Evolutionary conservation across 768 basidiomycete genomes (phyloP).

Genomic region (Paxillus involutus): DNA sequence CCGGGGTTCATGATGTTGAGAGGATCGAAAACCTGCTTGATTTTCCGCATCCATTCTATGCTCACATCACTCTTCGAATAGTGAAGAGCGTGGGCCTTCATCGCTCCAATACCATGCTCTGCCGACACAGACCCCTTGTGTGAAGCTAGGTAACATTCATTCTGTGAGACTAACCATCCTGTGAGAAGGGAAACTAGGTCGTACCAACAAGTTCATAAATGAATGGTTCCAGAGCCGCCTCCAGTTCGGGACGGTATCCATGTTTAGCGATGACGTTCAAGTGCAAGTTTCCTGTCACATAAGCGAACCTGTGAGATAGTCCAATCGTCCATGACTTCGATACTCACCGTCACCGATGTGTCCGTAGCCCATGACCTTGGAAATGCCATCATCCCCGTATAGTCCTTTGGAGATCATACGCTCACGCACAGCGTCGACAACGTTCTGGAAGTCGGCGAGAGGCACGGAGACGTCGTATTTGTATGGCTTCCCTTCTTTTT

Average conservation of each 20-base stretch:
- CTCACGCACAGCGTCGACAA: conserved; percentile 79
- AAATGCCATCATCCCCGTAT: conserved; percentile 70
- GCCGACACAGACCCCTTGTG: conserved; percentile 92
- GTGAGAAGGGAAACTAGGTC: conserved; percentile 18
- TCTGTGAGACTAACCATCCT: not conserved
- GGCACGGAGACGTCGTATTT: conserved; percentile 97
- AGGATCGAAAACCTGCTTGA: conserved; percentile 89
- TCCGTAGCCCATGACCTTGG: conserved; percentile 89
- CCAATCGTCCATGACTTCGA: not conserved
- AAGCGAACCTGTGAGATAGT: not conserved
- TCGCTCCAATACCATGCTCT: conserved; percentile 95
- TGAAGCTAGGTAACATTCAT: conserved; percentile 45
- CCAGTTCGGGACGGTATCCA: conserved; percentile 79
- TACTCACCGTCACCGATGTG: conserved; percentile 92
- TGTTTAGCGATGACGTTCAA: conserved; percentile 81
- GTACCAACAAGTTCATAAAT: conserved; percentile 87
- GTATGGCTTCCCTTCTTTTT: conserved; percentile 93
- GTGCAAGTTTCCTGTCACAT: conserved; percentile 79
- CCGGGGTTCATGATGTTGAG: conserved; percentile 92
- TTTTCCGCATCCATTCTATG: conserved; percentile 86
- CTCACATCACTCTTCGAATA: conserved; percentile 83
- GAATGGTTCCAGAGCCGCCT: conserved; percentile 89
- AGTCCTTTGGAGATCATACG: conserved; percentile 69
- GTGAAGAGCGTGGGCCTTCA: conserved; percentile 87
- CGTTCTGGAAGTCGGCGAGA: conserved; percentile 78